These are phyloP conservation scores for Crithidia acanthocephali DNA, from an alignment of 208 protist species.

Conservation along the genomic window DNA sequence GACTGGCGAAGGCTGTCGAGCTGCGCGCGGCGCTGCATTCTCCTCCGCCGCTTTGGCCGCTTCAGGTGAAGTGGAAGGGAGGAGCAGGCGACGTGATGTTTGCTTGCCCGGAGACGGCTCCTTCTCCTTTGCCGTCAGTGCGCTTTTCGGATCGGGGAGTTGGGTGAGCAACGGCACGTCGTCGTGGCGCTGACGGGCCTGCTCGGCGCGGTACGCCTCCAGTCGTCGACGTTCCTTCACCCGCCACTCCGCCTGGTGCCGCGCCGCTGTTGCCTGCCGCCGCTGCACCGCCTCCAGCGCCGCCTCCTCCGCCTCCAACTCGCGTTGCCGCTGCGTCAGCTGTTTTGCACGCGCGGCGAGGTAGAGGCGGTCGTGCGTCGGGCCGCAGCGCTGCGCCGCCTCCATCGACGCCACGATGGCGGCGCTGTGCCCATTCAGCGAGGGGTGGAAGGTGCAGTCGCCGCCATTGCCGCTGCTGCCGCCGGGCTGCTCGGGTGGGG, in stretches of 20 bases:
- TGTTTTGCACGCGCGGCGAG: slow-evolving; percentile 45
- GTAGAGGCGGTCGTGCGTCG: slow-evolving; percentile 64
- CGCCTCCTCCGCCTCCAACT: slow-evolving; percentile 45
- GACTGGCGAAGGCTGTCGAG: not conserved
- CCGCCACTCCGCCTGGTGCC: slow-evolving; percentile 21
- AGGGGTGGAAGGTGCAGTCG: slow-evolving; percentile 53
- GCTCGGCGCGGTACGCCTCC: slow-evolving; percentile 13
- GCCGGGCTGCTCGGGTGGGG: slow-evolving; percentile 21
- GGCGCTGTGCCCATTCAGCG: slow-evolving; percentile 33
- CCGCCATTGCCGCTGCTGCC: not conserved
- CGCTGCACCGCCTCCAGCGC: slow-evolving; percentile 24
- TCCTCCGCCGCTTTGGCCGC: not conserved
- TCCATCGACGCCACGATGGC: slow-evolving; percentile 22
- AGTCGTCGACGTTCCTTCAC: slow-evolving; percentile 21
- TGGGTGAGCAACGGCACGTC: not conserved
- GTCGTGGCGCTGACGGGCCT: not conserved
- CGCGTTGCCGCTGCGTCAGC: slow-evolving; percentile 36
- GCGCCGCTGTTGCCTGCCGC: slow-evolving; percentile 12
- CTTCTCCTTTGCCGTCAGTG: not conserved
- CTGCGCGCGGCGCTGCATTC: not conserved
- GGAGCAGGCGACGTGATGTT: not conserved
- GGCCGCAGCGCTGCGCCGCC: slow-evolving; percentile 21
- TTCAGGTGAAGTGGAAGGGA: not conserved
- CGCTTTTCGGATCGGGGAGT: too few species aligned
- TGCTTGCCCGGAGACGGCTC: not conserved